These are phyloP conservation scores for Boletus insuetus DNA, from an alignment of 768 basidiomycete species.

Conservation along the genomic window DNA sequence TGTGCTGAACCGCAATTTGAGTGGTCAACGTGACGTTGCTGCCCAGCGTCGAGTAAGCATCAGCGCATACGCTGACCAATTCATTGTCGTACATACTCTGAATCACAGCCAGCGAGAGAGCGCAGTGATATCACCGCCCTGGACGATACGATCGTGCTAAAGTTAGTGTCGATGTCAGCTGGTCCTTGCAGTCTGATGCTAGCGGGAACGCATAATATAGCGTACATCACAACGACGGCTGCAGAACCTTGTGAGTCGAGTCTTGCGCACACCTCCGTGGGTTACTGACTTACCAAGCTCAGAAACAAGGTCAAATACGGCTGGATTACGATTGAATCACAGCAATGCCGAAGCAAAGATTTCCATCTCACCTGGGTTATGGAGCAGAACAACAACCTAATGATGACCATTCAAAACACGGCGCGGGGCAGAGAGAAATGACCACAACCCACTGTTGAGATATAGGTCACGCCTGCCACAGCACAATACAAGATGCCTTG, in stretches of 20 bases:
- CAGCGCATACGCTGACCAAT: not conserved
- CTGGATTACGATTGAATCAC: not conserved
- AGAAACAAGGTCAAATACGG: not conserved
- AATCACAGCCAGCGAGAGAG: not conserved
- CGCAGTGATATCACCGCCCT: slow-evolving; percentile 12
- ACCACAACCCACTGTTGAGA: slow-evolving; percentile 9
- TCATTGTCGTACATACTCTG: slow-evolving; percentile 2
- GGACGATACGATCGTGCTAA: slow-evolving; percentile 10
- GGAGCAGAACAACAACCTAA: slow-evolving; percentile 8
- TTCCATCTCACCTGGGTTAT: slow-evolving; percentile 1
- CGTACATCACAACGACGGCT: slow-evolving; percentile 13
- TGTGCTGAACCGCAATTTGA: not conserved
- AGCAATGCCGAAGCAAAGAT: not conserved
- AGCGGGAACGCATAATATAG: not conserved
- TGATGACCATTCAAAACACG: not conserved
- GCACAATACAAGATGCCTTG: slow-evolving; percentile 22
- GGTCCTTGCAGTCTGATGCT: not conserved
- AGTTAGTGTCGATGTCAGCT: not conserved
- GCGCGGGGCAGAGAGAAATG: not conserved
- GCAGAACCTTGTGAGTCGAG: not conserved
- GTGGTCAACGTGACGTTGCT: slow-evolving; percentile 5
- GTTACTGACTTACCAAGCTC: slow-evolving; percentile 2
- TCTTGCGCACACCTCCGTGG: not conserved
- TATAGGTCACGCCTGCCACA: slow-evolving; percentile 11
- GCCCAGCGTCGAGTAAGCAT: not conserved